phyloP scores from a whole-genome alignment of 176 grass and related monocot genomes.

The Hordeum marinum region DNA sequence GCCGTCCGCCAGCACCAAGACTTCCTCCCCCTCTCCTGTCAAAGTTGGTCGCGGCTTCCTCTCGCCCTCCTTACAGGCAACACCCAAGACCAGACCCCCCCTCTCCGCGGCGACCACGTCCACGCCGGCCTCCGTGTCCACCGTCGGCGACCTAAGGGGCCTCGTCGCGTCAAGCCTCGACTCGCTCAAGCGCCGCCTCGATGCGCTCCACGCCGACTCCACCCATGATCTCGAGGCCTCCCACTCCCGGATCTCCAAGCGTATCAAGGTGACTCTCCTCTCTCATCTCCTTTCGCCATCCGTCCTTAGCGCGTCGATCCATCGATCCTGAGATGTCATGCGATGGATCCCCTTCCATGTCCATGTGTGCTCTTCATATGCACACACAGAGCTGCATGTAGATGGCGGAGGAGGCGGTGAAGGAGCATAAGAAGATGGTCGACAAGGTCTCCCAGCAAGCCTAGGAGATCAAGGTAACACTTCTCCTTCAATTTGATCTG shows the following conservation, averaged over 20 bases:
- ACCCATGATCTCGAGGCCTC: conserved; percentile 36
- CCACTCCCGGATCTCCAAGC: conserved; percentile 54
- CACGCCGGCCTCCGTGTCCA: neutral
- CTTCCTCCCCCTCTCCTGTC: neutral
- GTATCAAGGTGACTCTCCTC: conserved; percentile 35
- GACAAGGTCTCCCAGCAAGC: conserved; percentile 27
- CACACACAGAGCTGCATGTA: conserved; percentile 55
- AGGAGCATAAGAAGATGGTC: conserved; percentile 43
- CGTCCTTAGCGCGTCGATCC: neutral
- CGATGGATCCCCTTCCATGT: neutral
- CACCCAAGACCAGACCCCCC: neutral
- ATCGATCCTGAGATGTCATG: neutral
- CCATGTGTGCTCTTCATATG: conserved; percentile 19
- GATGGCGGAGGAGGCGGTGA: conserved; percentile 40
- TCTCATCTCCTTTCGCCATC: neutral
- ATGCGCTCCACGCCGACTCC: conserved; percentile 34
- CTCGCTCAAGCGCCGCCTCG: conserved; percentile 47
- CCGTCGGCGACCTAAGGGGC: conserved; percentile 36
- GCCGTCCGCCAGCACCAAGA: neutral
- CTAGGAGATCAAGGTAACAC: conserved; percentile 38
- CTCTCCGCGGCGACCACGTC: neutral
- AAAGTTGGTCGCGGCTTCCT: conserved; percentile 12
- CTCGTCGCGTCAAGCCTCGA: conserved; percentile 38
- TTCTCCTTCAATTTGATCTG: neutral
- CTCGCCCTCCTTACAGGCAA: neutral